Conservation (phyloP, 139 green algal species). For the Raphidocelis subcapitata region DNA sequence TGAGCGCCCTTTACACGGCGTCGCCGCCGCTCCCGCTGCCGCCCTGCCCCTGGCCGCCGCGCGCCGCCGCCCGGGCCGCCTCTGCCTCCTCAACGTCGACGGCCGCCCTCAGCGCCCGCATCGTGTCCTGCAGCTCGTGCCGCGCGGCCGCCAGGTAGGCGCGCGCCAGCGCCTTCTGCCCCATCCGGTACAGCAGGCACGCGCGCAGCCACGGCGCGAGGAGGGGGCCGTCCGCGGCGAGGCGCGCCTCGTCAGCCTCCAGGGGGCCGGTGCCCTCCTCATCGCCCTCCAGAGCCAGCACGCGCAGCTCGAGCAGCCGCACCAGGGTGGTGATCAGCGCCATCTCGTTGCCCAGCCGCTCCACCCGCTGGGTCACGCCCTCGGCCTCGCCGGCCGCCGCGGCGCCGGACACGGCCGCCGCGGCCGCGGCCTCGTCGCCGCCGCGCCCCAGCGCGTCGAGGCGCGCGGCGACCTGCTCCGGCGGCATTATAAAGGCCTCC, state of each 20-base stretch:
- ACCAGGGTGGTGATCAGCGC: constrained; percentile 68
- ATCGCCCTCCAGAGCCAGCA: constrained; percentile 60
- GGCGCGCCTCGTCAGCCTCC: too few relatives aligned
- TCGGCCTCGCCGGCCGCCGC: background rate
- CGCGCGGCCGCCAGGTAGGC: constrained; percentile 51
- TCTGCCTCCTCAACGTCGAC: constrained; percentile 8
- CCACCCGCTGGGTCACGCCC: constrained; percentile 5
- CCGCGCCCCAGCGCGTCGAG: constrained; percentile 23
- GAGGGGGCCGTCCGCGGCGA: background rate
- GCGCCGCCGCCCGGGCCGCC: background rate
- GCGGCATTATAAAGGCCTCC: constrained; percentile 65
- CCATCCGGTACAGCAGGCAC: constrained; percentile 70
- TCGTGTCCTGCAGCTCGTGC: constrained; percentile 46
- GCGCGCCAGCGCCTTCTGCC: constrained; percentile 71
- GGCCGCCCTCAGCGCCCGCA: constrained; percentile 41
- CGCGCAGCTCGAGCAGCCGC: constrained; percentile 68
- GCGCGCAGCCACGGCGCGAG: constrained; percentile 28
- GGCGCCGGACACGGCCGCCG: background rate
- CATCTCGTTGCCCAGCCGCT: constrained; percentile 57
- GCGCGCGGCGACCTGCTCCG: constrained; percentile 43
- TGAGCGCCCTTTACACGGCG: too few relatives aligned
- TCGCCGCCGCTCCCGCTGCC: too few relatives aligned
- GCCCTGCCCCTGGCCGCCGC: too few relatives aligned
- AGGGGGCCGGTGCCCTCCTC: constrained; percentile 26
- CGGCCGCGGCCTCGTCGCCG: background rate